phyloP scores from a whole-genome alignment of 345 rosid genomes.

The Salix brachista region DNA sequence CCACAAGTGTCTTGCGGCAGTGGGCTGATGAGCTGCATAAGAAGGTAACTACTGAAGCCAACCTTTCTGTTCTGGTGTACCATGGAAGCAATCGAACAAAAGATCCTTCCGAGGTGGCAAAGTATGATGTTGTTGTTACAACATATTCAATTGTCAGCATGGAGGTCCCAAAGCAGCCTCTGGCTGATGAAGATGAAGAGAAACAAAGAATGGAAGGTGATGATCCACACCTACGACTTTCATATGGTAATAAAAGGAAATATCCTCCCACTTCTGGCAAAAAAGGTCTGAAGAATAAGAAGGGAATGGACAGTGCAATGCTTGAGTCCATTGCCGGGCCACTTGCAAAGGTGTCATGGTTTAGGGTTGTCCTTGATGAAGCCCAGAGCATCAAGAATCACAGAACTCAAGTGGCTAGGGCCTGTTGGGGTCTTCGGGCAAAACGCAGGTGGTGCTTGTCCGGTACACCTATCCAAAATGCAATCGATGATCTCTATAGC shows the following conservation, averaged over 20 bases:
- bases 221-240: constrained; percentile 27
- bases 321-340: constrained; percentile 65
- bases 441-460: constrained; percentile 99
- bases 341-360: constrained; percentile 91
- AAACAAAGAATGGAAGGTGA: constrained; percentile 41
- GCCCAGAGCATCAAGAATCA: constrained; percentile 97
- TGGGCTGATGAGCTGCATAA: constrained; percentile 82
- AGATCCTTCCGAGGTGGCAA: constrained; percentile 74
- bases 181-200: constrained; percentile 60
- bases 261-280: constrained; percentile 46
- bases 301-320: constrained; percentile 34
- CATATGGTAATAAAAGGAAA: constrained; percentile 58
- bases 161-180: constrained; percentile 94
- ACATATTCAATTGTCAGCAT: constrained; percentile 92
- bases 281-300: constrained; percentile 52
- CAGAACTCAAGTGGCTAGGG: constrained; percentile 95
- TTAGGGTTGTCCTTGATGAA: constrained; percentile 92
- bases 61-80: constrained; percentile 74
- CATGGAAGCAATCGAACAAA: constrained; percentile 88
- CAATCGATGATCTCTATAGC: constrained; percentile 95
- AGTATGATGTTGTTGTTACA: constrained; percentile 90
- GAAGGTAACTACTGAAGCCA: constrained; percentile 68
- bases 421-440: constrained; percentile 99
- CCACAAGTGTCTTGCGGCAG: constrained; percentile 92
- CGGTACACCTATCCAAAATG: constrained; percentile 97